Evolutionary conservation across 768 basidiomycete species (phyloP).

Genomic region (Amanita rimosa): DNA sequence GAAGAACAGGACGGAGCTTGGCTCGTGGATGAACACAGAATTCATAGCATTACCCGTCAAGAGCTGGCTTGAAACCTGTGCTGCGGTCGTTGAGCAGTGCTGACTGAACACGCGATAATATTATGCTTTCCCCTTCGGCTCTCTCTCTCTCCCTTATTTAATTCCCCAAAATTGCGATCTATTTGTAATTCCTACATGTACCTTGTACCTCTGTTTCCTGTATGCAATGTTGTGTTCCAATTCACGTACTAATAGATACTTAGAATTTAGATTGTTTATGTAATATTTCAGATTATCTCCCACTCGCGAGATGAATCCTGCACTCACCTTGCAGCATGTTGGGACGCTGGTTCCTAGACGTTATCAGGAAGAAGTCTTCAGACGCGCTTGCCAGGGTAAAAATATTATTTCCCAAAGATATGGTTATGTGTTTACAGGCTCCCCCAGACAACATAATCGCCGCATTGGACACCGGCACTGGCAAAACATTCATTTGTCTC

Average conservation of each 20-base stretch:
- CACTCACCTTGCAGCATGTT: background rate
- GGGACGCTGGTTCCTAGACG: slow-evolving; percentile 22
- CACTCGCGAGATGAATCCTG: background rate
- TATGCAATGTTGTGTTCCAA: background rate
- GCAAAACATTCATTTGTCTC: slow-evolving; percentile 68
- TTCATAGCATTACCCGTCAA: slow-evolving; percentile 15
- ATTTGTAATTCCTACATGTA: background rate
- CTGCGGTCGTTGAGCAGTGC: too few species aligned
- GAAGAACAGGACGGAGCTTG: slow-evolving; percentile 19
- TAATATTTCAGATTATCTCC: background rate
- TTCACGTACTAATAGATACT: background rate
- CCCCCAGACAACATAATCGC: slow-evolving; percentile 53
- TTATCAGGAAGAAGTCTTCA: slow-evolving; percentile 67
- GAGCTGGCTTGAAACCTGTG: slow-evolving; percentile 13
- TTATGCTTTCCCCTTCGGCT: background rate
- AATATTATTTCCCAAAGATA: background rate
- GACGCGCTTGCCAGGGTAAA: slow-evolving; percentile 41
- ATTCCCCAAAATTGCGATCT: background rate
- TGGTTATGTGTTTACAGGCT: background rate
- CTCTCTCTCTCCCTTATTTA: background rate
- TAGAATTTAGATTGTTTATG: background rate
- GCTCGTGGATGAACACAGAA: slow-evolving; percentile 18
- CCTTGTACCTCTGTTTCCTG: background rate
- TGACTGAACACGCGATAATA: background rate
- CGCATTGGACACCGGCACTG: slow-evolving; percentile 66